Conservation (phyloP, 148 eudicot species). For the Arbutus unedo region DNA sequence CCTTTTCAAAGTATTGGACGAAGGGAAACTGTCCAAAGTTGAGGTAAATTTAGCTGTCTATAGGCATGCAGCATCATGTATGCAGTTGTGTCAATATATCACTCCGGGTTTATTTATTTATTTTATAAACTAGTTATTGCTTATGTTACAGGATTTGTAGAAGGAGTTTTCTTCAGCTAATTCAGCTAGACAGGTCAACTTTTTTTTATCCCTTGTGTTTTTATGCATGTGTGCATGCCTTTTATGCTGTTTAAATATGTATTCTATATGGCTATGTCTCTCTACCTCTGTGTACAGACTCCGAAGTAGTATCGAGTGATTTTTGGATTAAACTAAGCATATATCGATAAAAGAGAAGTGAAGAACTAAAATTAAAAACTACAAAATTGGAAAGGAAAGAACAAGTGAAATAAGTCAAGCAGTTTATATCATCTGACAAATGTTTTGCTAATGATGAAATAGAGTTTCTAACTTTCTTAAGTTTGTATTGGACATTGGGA, state of each 20-base stretch:
- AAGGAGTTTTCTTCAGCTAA: conserved; percentile 66
- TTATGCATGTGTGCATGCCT: background rate
- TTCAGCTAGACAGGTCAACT: conserved; percentile 74
- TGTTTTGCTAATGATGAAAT: background rate
- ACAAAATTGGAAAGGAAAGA: background rate
- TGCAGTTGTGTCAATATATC: background rate
- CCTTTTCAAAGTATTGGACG: conserved; percentile 86
- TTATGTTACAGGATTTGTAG: conserved; percentile 61
- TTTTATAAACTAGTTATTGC: background rate
- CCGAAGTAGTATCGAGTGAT: background rate
- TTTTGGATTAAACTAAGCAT: too few relatives aligned
- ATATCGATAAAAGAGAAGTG: too few relatives aligned
- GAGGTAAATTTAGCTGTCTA: conserved; percentile 42
- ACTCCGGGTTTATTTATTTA: too few relatives aligned
- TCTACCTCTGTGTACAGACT: background rate
- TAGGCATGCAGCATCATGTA: too few relatives aligned
- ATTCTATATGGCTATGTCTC: background rate
- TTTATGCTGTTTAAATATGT: background rate
- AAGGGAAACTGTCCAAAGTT: conserved; percentile 71
- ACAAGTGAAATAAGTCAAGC: background rate
- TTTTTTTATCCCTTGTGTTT: background rate
- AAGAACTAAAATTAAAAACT: background rate
- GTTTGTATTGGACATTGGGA: background rate
- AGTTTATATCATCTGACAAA: background rate
- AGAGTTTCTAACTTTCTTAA: background rate